Percentiles rank a stretch among this genome's conserved stretches.
These are phyloP conservation scores for Fraxinus baroniana DNA, from an alignment of 305 asterid species.

Conservation along the genomic window DNA sequence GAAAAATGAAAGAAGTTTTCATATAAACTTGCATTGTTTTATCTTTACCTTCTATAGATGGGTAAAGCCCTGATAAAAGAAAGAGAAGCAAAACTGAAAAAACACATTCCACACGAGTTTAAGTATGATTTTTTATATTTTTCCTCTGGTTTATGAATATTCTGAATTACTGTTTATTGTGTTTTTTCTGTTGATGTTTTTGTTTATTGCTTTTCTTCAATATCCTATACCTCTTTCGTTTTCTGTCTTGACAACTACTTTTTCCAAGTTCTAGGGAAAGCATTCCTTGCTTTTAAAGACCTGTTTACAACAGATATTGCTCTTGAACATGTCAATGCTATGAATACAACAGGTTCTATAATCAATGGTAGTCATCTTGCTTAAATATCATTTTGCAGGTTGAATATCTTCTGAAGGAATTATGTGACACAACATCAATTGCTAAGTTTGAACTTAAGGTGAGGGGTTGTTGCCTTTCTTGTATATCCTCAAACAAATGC, in stretches of 20 bases:
- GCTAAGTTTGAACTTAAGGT: constrained; percentile 88
- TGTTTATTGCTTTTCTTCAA: neutral
- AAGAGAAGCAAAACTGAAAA: neutral
- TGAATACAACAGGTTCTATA: neutral
- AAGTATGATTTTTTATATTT: neutral
- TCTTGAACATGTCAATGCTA: neutral
- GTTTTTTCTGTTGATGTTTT: constrained; percentile 5
- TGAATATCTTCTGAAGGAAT: constrained; percentile 61
- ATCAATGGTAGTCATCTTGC: constrained; percentile 11
- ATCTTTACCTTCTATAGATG: constrained; percentile 4
- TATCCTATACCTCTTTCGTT: neutral
- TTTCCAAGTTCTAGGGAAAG: constrained; percentile 9
- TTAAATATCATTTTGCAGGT: constrained; percentile 54
- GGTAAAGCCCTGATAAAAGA: neutral
- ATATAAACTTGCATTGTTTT: neutral
- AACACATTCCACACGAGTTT: neutral
- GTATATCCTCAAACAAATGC: neutral
- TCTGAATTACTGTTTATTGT: neutral
- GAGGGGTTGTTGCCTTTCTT: constrained; percentile 26
- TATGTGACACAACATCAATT: constrained; percentile 83
- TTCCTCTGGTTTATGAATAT: neutral
- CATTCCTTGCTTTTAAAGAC: constrained; percentile 4
- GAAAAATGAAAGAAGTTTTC: neutral
- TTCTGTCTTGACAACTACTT: neutral
- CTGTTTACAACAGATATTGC: constrained; percentile 8